phyloP scores from a whole-genome alignment of 805 yeast genomes.

The Teunomyces kruisii region DNA sequence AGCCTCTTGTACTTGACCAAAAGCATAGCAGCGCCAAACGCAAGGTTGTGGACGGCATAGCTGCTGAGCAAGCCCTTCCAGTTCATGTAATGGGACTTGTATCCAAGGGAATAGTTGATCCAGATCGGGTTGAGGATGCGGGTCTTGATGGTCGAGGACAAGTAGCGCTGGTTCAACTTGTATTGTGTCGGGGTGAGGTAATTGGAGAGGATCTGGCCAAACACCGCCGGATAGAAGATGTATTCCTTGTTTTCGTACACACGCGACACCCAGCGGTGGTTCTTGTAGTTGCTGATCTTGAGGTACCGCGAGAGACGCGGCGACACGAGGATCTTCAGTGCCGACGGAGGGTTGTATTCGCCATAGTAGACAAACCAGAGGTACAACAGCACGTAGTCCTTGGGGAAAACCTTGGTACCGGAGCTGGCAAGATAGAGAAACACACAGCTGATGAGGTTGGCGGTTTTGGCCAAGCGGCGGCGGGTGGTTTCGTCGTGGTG shows the following conservation, averaged over 20 bases:
- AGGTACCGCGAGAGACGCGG: slow-evolving; percentile 25
- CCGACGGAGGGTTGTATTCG: slow-evolving; percentile 34
- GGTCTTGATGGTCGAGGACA: slow-evolving; percentile 30
- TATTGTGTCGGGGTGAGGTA: slow-evolving; percentile 40
- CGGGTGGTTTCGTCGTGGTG: slow-evolving; percentile 10
- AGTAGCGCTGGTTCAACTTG: slow-evolving; percentile 35
- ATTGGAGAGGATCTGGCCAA: slow-evolving; percentile 40
- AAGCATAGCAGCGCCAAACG: slow-evolving; percentile 18
- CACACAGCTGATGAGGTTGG: slow-evolving; percentile 24
- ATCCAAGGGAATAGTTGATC: slow-evolving; percentile 36
- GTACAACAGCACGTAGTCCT: slow-evolving; percentile 38
- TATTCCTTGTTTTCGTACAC: slow-evolving; percentile 32
- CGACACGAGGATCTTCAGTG: slow-evolving; percentile 26
- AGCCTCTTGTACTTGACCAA: slow-evolving; percentile 16
- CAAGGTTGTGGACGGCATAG: slow-evolving; percentile 27
- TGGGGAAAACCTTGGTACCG: slow-evolving; percentile 28
- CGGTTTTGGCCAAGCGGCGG: slow-evolving; percentile 16
- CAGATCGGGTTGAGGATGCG: slow-evolving; percentile 40
- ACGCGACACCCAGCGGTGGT: slow-evolving; percentile 14
- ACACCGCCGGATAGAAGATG: slow-evolving; percentile 34
- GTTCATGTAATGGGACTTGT: slow-evolving; percentile 20
- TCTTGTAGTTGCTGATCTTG: slow-evolving; percentile 23
- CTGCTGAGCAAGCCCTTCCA: slow-evolving; percentile 28
- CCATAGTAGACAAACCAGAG: slow-evolving; percentile 31
- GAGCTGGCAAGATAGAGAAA: slow-evolving; percentile 28